Percentiles rank a stretch among this genome's conserved stretches.
Conservation (phyloP, 768 basidiomycete species). For the Tubosaeta sp. region DNA sequence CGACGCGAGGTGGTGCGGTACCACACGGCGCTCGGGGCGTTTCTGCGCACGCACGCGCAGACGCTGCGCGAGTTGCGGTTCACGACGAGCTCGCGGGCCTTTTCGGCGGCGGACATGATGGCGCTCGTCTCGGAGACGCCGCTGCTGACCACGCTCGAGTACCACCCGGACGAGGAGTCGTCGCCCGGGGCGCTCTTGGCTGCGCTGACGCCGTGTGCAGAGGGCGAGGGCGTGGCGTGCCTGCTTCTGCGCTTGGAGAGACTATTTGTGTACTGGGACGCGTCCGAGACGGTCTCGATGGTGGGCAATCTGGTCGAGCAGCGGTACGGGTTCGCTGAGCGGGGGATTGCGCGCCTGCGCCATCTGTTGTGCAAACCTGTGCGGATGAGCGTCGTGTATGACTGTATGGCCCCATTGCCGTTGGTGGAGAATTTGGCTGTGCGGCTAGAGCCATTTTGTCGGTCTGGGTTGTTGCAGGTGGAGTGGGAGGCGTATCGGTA, state of each 20-base stretch:
- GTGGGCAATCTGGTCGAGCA: constrained; percentile 25
- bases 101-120: constrained; percentile 17
- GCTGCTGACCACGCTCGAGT: constrained; percentile 19
- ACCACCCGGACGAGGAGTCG: constrained; percentile 20
- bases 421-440: constrained; percentile 16
- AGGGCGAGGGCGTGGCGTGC: constrained; percentile 10
- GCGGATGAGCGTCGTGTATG: constrained; percentile 6
- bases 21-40: constrained; percentile 10
- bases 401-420: constrained; percentile 12
- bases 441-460: constrained; percentile 18
- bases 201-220: constrained; percentile 19
- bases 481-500: constrained; percentile 21
- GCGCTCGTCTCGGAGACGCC: constrained; percentile 15
- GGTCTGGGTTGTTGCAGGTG: constrained; percentile 15
- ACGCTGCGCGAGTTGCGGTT: constrained; percentile 14
- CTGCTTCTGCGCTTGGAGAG: constrained; percentile 17
- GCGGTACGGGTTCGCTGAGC: constrained; percentile 13
- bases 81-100: constrained; percentile 15
- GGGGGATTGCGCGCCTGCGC: constrained; percentile 10
- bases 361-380: constrained; percentile 23
- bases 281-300: constrained; percentile 19
- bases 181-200: constrained; percentile 16
- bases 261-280: constrained; percentile 23
- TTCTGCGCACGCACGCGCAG: constrained; percentile 9
- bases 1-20: constrained; percentile 12